Evolutionary conservation across 2,329 filamentous ascomycete genomes (phyloP).

Genomic region (Trichophyton schoenleinii): DNA sequence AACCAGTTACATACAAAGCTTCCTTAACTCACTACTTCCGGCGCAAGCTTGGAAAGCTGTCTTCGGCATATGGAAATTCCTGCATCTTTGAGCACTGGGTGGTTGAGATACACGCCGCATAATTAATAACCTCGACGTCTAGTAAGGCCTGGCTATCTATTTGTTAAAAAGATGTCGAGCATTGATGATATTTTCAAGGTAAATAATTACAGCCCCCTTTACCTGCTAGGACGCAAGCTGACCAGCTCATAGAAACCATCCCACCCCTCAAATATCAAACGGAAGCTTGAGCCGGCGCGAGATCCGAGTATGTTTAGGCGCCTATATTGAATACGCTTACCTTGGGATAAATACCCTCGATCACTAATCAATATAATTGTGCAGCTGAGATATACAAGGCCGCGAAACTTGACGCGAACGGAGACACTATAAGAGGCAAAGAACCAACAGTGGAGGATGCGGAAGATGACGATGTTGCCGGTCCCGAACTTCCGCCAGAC

Average conservation of each 20-base stretch:
- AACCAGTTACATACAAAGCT: slow-evolving; percentile 5
- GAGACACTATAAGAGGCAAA: slow-evolving; percentile 38
- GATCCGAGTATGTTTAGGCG: slow-evolving; percentile 34
- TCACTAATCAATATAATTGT: background rate
- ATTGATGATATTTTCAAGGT: slow-evolving; percentile 52
- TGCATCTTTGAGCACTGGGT: background rate
- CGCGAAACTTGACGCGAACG: slow-evolving; percentile 41
- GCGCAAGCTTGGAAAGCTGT: background rate
- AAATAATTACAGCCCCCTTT: background rate
- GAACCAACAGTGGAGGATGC: slow-evolving; percentile 38
- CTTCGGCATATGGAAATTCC: background rate
- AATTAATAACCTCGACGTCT: background rate
- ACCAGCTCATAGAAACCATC: slow-evolving; percentile 35
- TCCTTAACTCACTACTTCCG: background rate
- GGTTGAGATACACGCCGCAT: background rate
- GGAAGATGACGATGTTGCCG: slow-evolving; percentile 37
- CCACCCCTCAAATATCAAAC: slow-evolving; percentile 38
- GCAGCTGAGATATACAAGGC: slow-evolving; percentile 47
- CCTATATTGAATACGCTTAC: background rate
- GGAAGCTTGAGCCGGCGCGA: slow-evolving; percentile 45
- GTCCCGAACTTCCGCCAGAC: slow-evolving; percentile 45
- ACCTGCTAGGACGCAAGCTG: background rate
- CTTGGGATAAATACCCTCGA: background rate
- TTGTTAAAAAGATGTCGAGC: slow-evolving; percentile 39
- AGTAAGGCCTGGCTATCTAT: background rate